These are phyloP conservation scores for Thuja plicata DNA, from an alignment of 83 land plant species.

Conservation along the genomic window DNA sequence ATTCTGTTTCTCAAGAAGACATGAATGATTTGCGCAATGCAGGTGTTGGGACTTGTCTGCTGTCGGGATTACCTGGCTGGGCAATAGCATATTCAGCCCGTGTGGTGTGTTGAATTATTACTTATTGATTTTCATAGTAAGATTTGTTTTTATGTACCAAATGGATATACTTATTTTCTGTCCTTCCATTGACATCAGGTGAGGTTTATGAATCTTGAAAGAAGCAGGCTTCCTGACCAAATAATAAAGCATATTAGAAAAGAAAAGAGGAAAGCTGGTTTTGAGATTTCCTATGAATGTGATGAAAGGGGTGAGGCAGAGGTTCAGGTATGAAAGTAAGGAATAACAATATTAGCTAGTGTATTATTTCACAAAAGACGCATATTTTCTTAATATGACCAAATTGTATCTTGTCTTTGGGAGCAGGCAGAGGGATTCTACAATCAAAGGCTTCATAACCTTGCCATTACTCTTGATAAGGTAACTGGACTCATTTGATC, in stretches of 20 bases:
- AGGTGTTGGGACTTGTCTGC: slow-evolving; percentile 89
- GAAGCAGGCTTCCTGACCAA: slow-evolving; percentile 82
- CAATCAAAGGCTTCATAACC: slow-evolving; percentile 89
- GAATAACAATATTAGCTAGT: not conserved
- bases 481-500: slow-evolving; percentile 27
- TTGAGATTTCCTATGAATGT: slow-evolving; percentile 50
- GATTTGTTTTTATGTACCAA: not conserved
- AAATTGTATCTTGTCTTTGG: slow-evolving; percentile 16
- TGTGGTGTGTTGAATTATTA: slow-evolving; percentile 49
- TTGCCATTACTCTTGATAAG: slow-evolving; percentile 96
- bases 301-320: slow-evolving; percentile 90
- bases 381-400: not conserved
- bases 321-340: slow-evolving; percentile 63
- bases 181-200: slow-evolving; percentile 46
- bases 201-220: slow-evolving; percentile 82
- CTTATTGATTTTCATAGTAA: not conserved
- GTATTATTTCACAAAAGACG: not conserved
- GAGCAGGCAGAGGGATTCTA: slow-evolving; percentile 95
- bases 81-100: slow-evolving; percentile 88
- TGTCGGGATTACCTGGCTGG: slow-evolving; percentile 92
- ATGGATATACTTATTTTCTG: not conserved
- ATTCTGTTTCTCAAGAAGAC: slow-evolving; percentile 66
- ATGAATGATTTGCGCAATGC: slow-evolving; percentile 75
- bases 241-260: slow-evolving; percentile 70
- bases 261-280: slow-evolving; percentile 65